Evolutionary conservation across 2,329 filamentous ascomycete genomes (phyloP).

Genomic region (Cladosporium sp.): DNA sequence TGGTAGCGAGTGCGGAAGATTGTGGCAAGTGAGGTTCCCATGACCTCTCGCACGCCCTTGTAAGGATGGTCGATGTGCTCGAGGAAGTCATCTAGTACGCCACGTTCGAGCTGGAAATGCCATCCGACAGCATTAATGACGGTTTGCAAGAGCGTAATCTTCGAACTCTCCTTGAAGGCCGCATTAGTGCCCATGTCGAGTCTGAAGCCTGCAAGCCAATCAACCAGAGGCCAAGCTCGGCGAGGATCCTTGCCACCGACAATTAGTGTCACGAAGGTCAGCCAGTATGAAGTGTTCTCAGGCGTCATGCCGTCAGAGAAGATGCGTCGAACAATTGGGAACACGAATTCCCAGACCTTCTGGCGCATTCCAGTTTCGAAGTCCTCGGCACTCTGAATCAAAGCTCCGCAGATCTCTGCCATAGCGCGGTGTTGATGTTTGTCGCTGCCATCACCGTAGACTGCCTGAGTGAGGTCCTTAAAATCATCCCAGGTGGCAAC

Average conservation of each 20-base stretch:
- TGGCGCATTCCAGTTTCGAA: constrained; percentile 69
- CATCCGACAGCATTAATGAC: constrained; percentile 84
- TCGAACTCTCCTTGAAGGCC: constrained; percentile 97
- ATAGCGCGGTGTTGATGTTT: constrained; percentile 97
- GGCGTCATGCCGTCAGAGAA: constrained; percentile 91
- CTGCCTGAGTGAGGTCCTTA: constrained; percentile 68
- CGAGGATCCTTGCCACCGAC: constrained; percentile 87
- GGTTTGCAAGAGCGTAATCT: constrained; percentile 86
- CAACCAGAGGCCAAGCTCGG: constrained; percentile 77
- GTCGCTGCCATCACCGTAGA: constrained; percentile 90
- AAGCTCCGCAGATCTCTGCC: constrained; percentile 82
- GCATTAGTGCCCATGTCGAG: constrained; percentile 94
- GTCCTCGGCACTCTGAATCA: constrained; percentile 77
- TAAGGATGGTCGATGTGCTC: constrained; percentile 93
- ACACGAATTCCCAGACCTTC: constrained; percentile 81
- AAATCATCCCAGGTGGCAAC: constrained; percentile 80
- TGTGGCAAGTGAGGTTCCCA: constrained; percentile 80
- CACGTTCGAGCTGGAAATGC: constrained; percentile 90
- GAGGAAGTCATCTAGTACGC: constrained; percentile 84
- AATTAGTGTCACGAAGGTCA: constrained; percentile 84
- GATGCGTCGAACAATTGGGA: constrained; percentile 79
- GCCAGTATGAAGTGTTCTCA: constrained; percentile 93
- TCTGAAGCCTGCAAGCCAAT: constrained; percentile 77
- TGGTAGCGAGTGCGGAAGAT: constrained; percentile 91
- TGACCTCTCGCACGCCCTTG: constrained; percentile 92